A percentile compares a stretch with the other conserved stretches of the same genome.
phyloP scores from a whole-genome alignment of 768 basidiomycete genomes.

The Lentinula sp. region DNA sequence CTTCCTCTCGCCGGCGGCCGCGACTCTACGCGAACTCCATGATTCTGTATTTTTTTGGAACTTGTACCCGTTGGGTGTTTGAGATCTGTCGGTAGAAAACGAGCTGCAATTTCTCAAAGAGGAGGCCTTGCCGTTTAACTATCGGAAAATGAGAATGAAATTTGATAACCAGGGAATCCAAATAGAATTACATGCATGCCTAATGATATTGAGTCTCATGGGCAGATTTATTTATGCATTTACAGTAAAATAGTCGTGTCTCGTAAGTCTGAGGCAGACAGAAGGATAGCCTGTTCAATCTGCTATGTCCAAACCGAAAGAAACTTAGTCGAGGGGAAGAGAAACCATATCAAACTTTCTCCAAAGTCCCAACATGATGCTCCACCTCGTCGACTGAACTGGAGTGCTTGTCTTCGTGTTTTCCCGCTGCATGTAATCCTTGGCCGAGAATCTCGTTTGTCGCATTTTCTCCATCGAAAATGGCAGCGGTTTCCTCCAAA shows the following conservation, averaged over 20 bases:
- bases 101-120: no score
- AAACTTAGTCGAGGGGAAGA: background rate
- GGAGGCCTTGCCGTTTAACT: no score
- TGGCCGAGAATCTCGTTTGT: constrained; percentile 8
- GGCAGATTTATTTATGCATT: background rate
- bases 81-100: no score
- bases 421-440: background rate
- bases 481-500: constrained; percentile 75
- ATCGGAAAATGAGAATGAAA: background rate
- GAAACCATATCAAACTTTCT: background rate
- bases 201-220: background rate
- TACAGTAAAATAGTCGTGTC: background rate
- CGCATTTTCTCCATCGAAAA: constrained; percentile 70
- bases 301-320: background rate
- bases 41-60: no score
- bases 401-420: background rate
- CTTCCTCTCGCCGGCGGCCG: no score
- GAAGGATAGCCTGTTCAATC: background rate
- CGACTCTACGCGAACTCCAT: no score
- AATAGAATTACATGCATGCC: background rate
- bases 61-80: no score
- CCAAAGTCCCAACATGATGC: background rate
- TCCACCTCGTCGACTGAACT: background rate
- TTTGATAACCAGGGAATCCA: background rate
- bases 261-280: background rate